A percentile compares a stretch with the other conserved stretches of the same genome.
These are phyloP conservation scores for Agapanthus africanus DNA, from an alignment of 106 monocot species.

Conservation along the genomic window DNA sequence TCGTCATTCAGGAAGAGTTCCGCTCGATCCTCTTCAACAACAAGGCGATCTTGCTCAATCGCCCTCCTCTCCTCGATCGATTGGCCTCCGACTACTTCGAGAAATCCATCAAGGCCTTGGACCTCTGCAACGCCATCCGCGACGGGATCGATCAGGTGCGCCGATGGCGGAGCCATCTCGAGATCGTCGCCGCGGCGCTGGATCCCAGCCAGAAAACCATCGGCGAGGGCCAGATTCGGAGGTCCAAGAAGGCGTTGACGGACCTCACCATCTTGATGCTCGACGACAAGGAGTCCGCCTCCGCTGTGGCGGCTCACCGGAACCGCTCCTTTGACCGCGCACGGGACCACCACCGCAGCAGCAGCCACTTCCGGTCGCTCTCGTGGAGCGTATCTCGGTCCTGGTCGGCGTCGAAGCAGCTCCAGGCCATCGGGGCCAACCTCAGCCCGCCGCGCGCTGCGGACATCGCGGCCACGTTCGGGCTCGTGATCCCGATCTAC, in stretches of 20 bases:
- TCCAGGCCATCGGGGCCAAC: conserved; percentile 48
- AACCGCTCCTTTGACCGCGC: conserved; percentile 73
- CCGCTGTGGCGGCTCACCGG: conserved; percentile 24
- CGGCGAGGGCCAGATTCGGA: conserved; percentile 64
- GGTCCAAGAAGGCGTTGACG: conserved; percentile 73
- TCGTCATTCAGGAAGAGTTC: conserved; percentile 59
- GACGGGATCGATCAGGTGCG: conserved; percentile 79
- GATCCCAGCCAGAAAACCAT: conserved; percentile 6
- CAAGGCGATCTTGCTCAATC: background rate
- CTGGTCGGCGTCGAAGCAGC: conserved; percentile 77
- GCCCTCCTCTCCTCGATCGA: conserved; percentile 30
- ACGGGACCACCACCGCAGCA: background rate
- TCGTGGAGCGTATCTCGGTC: conserved; percentile 39
- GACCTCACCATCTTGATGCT: conserved; percentile 60
- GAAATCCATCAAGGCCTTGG: conserved; percentile 75
- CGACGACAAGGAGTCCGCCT: conserved; percentile 46
- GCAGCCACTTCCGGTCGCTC: conserved; percentile 55
- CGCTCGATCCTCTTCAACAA: conserved; percentile 33
- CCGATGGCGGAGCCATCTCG: conserved; percentile 57
- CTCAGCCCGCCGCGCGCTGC: conserved; percentile 34
- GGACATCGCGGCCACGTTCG: conserved; percentile 34
- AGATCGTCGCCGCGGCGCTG: conserved; percentile 61
- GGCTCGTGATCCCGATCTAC: conserved; percentile 34
- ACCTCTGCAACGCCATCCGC: conserved; percentile 86
- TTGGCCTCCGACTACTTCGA: conserved; percentile 62